These are phyloP conservation scores for Obba rivulosa DNA, from an alignment of 768 basidiomycete species.

Conservation along the genomic window DNA sequence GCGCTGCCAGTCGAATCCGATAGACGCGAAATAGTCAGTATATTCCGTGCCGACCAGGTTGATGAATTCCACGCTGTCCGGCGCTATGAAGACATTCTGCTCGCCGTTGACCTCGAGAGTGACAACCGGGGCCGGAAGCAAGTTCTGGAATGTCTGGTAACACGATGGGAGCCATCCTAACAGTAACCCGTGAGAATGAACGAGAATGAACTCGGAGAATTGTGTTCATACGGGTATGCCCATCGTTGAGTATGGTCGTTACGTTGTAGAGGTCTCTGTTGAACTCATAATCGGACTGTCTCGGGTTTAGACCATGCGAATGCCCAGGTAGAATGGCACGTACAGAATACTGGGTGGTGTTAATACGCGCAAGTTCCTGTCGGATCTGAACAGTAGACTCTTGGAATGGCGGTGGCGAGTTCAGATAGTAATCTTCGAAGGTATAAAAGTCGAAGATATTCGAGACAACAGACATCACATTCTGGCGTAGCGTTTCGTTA, in stretches of 20 bases:
- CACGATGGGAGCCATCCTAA: constrained; percentile 56
- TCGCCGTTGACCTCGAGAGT: constrained; percentile 43
- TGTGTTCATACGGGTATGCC: constrained; percentile 48
- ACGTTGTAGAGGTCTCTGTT: constrained; percentile 52
- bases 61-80: constrained; percentile 49
- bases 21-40: constrained; percentile 35
- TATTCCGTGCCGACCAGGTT: constrained; percentile 39
- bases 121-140: constrained; percentile 53
- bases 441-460: constrained; percentile 35
- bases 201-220: constrained; percentile 1
- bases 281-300: constrained; percentile 63
- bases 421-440: constrained; percentile 33
- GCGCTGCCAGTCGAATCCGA: constrained; percentile 52
- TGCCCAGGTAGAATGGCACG: constrained; percentile 3
- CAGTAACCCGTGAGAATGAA: neutral
- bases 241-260: constrained; percentile 54
- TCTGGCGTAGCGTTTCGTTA: constrained; percentile 33
- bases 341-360: constrained; percentile 42
- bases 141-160: constrained; percentile 36
- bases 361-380: constrained; percentile 41
- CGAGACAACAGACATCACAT: constrained; percentile 29
- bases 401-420: constrained; percentile 32
- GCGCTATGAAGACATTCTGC: constrained; percentile 44
- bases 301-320: neutral
- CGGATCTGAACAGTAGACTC: constrained; percentile 52